A percentile compares a stretch with the other conserved stretches of the same genome.
phyloP scores from a whole-genome alignment of 345 rosid species.

The Boechera stricta region DNA sequence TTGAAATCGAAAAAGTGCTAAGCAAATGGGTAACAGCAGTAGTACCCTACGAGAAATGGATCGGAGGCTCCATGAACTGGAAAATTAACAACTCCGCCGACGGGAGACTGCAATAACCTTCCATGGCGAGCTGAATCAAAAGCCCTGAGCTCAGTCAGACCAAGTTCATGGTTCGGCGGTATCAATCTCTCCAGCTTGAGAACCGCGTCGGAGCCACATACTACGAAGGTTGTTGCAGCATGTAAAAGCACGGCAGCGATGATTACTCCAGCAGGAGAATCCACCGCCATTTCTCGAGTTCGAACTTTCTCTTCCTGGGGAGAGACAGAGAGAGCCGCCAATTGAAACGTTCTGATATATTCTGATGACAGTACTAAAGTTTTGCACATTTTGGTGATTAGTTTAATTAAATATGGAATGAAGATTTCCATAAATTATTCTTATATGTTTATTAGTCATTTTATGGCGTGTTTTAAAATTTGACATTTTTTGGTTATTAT shows the following conservation, averaged over 20 bases:
- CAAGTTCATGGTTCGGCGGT: slow-evolving; percentile 55
- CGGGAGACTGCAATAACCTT: slow-evolving; percentile 71
- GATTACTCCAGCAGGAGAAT: slow-evolving; percentile 43
- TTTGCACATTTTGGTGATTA: slow-evolving; percentile 27
- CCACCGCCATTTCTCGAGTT: slow-evolving; percentile 45
- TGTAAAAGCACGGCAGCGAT: slow-evolving; percentile 36
- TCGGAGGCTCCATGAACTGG: slow-evolving; percentile 78
- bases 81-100: slow-evolving; percentile 73
- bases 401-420: slow-evolving; percentile 21
- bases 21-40: slow-evolving; percentile 6
- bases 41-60: slow-evolving; percentile 88
- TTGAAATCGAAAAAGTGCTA: slow-evolving; percentile 1
- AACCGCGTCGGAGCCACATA: slow-evolving; percentile 58
- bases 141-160: slow-evolving; percentile 64
- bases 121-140: slow-evolving; percentile 81
- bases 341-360: slow-evolving; percentile 42
- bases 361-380: slow-evolving; percentile 43
- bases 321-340: slow-evolving; percentile 39
- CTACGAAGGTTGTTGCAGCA: slow-evolving; percentile 37
- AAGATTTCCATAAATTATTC: not conserved
- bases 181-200: slow-evolving; percentile 66
- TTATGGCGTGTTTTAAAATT: not conserved
- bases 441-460: not conserved
- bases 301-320: slow-evolving; percentile 34
- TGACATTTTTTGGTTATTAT: slow-evolving; percentile 10